Percentiles rank a stretch among this genome's conserved stretches.
These are phyloP conservation scores for Stylonectria norvegica DNA, from an alignment of 2,329 filamentous ascomycete genomes.

Conservation along the genomic window DNA sequence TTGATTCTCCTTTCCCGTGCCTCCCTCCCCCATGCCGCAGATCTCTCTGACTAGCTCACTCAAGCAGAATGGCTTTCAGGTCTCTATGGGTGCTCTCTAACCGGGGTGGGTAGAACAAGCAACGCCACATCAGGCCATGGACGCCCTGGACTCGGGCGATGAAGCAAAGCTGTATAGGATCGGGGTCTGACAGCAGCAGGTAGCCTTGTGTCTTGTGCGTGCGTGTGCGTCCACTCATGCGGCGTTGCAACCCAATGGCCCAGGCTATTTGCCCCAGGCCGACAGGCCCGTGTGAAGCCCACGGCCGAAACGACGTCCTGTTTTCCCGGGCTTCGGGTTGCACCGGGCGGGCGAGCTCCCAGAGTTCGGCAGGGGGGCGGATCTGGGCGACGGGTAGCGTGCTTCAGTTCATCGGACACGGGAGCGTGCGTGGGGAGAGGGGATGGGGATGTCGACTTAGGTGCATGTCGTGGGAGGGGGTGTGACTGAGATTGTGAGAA, in stretches of 20 bases:
- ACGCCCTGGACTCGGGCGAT: slow-evolving; percentile 9
- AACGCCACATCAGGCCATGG: slow-evolving; percentile 13
- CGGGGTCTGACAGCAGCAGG: slow-evolving; percentile 7
- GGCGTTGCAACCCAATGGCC: neutral
- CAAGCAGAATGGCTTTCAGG: too few relatives aligned
- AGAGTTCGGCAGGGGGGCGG: slow-evolving; percentile 11
- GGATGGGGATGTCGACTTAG: slow-evolving; percentile 11
- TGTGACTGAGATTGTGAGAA: too few relatives aligned
- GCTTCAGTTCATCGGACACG: slow-evolving; percentile 29
- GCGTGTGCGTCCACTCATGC: neutral
- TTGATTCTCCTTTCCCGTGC: too few relatives aligned
- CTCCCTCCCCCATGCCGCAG: slow-evolving; percentile 7
- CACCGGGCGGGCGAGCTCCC: slow-evolving; percentile 10
- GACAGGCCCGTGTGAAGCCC: too few relatives aligned
- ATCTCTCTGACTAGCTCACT: slow-evolving; percentile 6
- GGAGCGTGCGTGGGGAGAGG: slow-evolving; percentile 23
- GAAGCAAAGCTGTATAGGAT: slow-evolving; percentile 6
- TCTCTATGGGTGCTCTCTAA: too few relatives aligned
- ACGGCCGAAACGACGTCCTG: too few relatives aligned
- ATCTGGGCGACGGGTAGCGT: slow-evolving; percentile 28
- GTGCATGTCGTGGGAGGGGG: neutral
- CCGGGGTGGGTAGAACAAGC: slow-evolving; percentile 11
- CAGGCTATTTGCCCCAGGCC: too few relatives aligned
- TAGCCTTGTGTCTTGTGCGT: slow-evolving; percentile 1
- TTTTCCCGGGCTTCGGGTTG: neutral